These are phyloP conservation scores for Linaria vulgaris DNA, from an alignment of 257 asterid genomes.

Conservation along the genomic window DNA sequence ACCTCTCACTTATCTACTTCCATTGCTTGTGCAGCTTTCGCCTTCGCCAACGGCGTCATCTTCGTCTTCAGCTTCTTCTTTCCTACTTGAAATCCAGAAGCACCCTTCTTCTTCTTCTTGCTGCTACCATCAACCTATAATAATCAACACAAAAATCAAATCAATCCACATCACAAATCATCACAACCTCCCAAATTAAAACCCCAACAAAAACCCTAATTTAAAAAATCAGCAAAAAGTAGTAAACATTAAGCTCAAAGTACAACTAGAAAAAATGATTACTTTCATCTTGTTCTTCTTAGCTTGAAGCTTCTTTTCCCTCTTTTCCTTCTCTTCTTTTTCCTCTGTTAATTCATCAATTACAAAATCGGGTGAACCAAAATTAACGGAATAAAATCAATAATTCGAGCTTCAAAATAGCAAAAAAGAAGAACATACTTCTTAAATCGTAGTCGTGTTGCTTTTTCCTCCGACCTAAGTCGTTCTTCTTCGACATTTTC, in stretches of 20 bases:
- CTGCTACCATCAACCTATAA: constrained; percentile 91
- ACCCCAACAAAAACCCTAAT: no score
- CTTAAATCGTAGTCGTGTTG: constrained; percentile 70
- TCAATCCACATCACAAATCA: not conserved
- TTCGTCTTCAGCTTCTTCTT: constrained; percentile 86
- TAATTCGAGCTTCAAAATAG: not conserved
- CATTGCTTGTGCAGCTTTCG: constrained; percentile 99
- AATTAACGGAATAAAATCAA: not conserved
- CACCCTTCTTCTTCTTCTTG: constrained; percentile 70
- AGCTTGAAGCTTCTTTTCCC: constrained; percentile 76
- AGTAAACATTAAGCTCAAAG: not conserved
- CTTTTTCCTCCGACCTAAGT: constrained; percentile 71
- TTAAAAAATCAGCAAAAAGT: no score
- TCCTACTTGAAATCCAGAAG: constrained; percentile 82
- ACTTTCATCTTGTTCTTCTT: constrained; percentile 96
- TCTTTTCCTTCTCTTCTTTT: constrained; percentile 72
- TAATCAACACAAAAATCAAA: constrained; percentile 12
- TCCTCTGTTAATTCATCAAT: constrained; percentile 11
- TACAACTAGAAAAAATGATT: constrained; percentile 8
- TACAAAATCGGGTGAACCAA: not conserved
- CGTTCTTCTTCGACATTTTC: constrained; percentile 94
- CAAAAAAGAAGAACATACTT: constrained; percentile 35
- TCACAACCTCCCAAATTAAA: not conserved
- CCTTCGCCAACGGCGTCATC: constrained; percentile 85
- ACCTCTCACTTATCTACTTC: constrained; percentile 80